Conservation (phyloP, 2,329 filamentous ascomycete genomes). For the Botryosphaeria dothidea region DNA sequence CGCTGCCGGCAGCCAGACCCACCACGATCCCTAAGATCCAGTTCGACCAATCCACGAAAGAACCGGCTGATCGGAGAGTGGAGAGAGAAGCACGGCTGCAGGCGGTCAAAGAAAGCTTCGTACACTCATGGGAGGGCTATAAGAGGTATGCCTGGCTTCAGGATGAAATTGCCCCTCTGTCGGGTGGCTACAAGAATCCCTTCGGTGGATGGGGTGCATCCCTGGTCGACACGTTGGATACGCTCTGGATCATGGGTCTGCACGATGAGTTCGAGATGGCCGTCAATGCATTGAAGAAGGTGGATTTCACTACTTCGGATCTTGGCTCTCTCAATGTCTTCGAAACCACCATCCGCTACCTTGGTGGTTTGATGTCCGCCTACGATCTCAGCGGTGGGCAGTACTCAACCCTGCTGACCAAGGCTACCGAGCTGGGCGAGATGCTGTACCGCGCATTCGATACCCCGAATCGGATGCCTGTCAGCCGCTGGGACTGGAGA, state of each 20-base stretch:
- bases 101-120: conserved; percentile 39
- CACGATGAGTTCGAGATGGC: conserved; percentile 58
- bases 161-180: conserved; percentile 55
- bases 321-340: conserved; percentile 38
- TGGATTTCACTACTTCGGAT: conserved; percentile 55
- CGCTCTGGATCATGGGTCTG: conserved; percentile 63
- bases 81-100: conserved; percentile 32
- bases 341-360: conserved; percentile 42
- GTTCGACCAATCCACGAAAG: conserved; percentile 34
- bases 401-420: conserved; percentile 39
- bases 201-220: conserved; percentile 62
- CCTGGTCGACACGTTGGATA: conserved; percentile 62
- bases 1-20: conserved; percentile 34
- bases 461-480: conserved; percentile 44
- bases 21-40: conserved; percentile 38
- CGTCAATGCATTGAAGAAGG: conserved; percentile 50
- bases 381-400: conserved; percentile 37
- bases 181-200: conserved; percentile 47
- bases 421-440: conserved; percentile 44
- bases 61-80: conserved; percentile 33
- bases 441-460: conserved; percentile 48
- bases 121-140: conserved; percentile 51
- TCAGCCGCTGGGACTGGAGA: conserved; percentile 42
- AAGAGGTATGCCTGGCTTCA: conserved; percentile 54
- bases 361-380: conserved; percentile 40